These are phyloP conservation scores for Salix exigua DNA, from an alignment of 345 rosid genomes.

Conservation along the genomic window DNA sequence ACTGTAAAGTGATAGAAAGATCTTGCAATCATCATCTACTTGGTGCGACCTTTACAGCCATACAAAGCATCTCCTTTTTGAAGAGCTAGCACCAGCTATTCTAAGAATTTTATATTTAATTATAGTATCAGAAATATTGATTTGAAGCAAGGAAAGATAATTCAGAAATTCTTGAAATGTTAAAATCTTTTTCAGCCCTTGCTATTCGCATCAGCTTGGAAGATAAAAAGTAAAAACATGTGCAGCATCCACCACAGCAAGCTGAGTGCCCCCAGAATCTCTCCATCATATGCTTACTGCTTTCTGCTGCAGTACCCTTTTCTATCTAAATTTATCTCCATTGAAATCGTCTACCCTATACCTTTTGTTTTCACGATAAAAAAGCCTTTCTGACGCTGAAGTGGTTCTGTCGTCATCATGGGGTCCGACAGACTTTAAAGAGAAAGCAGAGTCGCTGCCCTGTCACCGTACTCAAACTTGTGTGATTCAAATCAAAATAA, in stretches of 20 bases:
- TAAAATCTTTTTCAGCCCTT: not conserved
- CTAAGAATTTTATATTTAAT: too few relatives aligned
- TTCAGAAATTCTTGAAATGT: too few relatives aligned
- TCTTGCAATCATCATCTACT: not conserved
- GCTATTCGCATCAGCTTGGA: not conserved
- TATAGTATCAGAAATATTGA: too few relatives aligned
- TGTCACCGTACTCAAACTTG: not conserved
- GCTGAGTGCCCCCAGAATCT: not conserved
- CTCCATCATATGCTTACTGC: too few relatives aligned
- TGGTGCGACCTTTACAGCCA: not conserved
- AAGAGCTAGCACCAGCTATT: not conserved
- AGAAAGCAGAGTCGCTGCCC: not conserved
- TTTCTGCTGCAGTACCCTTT: too few relatives aligned
- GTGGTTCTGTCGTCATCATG: not conserved
- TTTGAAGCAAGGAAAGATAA: too few relatives aligned
- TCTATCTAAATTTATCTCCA: too few relatives aligned
- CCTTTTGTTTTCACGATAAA: too few relatives aligned
- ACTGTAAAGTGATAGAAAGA: not conserved
- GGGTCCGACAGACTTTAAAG: not conserved
- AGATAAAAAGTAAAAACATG: not conserved
- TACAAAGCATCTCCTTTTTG: constrained; percentile 10
- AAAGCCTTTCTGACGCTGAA: too few relatives aligned
- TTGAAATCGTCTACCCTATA: too few relatives aligned
- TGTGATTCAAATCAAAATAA: not conserved
- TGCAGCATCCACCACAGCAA: not conserved